Percentiles rank a stretch among this genome's conserved stretches.
Evolutionary conservation across 2,329 filamentous ascomycete species (phyloP).

Genomic region (Neonectria neomacrospora): DNA sequence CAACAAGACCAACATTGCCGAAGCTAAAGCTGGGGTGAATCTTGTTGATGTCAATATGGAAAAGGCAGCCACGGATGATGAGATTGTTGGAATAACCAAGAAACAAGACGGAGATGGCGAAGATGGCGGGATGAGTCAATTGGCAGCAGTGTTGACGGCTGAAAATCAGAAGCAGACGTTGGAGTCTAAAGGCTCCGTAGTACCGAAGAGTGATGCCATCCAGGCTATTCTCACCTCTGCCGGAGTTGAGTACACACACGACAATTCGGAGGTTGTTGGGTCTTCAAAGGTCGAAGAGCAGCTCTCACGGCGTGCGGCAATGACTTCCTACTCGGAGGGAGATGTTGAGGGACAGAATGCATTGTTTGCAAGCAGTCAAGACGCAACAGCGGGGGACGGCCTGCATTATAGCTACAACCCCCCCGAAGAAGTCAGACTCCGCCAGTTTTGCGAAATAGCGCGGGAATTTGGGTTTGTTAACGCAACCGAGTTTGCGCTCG

Average conservation of each 20-base stretch:
- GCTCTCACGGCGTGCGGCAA: slow-evolving; percentile 80
- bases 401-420: slow-evolving; percentile 71
- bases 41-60: slow-evolving; percentile 82
- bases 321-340: slow-evolving; percentile 59
- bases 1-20: slow-evolving; percentile 97
- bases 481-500: slow-evolving; percentile 85
- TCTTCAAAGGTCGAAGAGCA: slow-evolving; percentile 91
- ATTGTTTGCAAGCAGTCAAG: slow-evolving; percentile 67
- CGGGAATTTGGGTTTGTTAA: slow-evolving; percentile 79
- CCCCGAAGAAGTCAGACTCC: slow-evolving; percentile 75
- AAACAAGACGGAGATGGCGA: slow-evolving; percentile 65
- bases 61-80: slow-evolving; percentile 65
- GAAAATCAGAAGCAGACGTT: slow-evolving; percentile 57
- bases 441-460: slow-evolving; percentile 95
- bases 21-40: slow-evolving; percentile 85
- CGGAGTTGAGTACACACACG: slow-evolving; percentile 94
- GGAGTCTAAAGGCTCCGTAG: slow-evolving; percentile 50
- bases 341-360: slow-evolving; percentile 62
- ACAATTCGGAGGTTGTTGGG: slow-evolving; percentile 95
- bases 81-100: slow-evolving; percentile 56
- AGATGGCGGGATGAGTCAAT: slow-evolving; percentile 76
- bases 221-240: slow-evolving; percentile 89
- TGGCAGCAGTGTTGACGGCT: slow-evolving; percentile 66
- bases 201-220: slow-evolving; percentile 75
- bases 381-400: slow-evolving; percentile 45